phyloP scores from a whole-genome alignment of 495 filamentous ascomycete species.

The Terfezia boudieri region DNA sequence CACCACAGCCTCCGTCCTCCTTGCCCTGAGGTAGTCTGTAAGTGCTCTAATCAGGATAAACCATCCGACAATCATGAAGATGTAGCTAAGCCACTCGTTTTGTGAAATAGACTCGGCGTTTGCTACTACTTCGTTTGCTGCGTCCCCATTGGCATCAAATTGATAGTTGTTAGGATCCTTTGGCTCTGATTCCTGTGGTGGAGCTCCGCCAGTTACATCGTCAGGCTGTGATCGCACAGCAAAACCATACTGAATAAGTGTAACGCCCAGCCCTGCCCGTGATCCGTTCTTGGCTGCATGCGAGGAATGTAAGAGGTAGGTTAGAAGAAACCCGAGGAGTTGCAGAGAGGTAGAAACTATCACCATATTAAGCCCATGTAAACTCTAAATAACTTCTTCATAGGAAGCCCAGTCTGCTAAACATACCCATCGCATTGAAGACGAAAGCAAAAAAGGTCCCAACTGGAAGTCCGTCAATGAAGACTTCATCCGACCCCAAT shows the following conservation, averaged over 20 bases:
- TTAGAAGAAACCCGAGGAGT: conserved; percentile 87
- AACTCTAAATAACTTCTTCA: conserved; percentile 73
- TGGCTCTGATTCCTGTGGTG: conserved; percentile 36
- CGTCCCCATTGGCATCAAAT: conserved; percentile 42
- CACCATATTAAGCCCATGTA: conserved; percentile 37
- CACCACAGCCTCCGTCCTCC: conserved; percentile 79
- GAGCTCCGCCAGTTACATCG: conserved; percentile 25
- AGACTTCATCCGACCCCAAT: conserved; percentile 71
- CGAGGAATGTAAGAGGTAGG: conserved; percentile 91
- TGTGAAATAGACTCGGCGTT: conserved; percentile 32
- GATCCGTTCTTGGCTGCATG: conserved; percentile 97
- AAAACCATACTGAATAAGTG: conserved; percentile 90
- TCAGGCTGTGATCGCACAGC: conserved; percentile 38
- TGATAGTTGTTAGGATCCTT: conserved; percentile 75
- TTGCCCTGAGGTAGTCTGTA: conserved; percentile 65
- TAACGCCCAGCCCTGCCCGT: conserved; percentile 79
- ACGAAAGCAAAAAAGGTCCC: conserved; percentile 88
- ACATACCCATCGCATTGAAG: conserved; percentile 84
- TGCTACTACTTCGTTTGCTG: conserved; percentile 25
- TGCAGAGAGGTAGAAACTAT: conserved; percentile 98
- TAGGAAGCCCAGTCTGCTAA: conserved; percentile 40
- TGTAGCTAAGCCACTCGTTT: conserved; percentile 77
- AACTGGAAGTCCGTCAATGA: conserved; percentile 85
- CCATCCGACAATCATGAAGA: conserved; percentile 94
- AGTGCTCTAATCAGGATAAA: conserved; percentile 83